Conservation (phyloP, 768 basidiomycete genomes). For the Trametopsis cervina region DNA sequence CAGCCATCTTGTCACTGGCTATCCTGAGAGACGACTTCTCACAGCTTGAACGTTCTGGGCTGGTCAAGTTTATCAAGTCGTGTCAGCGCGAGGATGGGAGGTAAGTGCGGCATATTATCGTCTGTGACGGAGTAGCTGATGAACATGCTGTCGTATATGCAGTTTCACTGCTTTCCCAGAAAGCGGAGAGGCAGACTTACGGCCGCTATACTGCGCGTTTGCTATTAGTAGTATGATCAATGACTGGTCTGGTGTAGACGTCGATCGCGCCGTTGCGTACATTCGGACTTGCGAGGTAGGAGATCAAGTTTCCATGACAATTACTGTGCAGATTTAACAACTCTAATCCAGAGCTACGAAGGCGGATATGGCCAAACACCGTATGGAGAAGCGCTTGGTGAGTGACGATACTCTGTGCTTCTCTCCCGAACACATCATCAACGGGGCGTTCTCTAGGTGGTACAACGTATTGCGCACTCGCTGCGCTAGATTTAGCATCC, state of each 20-base stretch:
- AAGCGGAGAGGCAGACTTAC: conserved; percentile 67
- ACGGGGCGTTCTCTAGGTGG: no score
- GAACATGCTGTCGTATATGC: not conserved
- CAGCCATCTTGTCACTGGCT: conserved; percentile 75
- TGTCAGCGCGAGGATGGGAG: conserved; percentile 84
- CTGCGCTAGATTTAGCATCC: conserved; percentile 55
- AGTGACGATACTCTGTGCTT: conserved; percentile 8
- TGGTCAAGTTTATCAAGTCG: conserved; percentile 57
- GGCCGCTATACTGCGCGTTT: conserved; percentile 85
- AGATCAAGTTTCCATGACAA: not conserved
- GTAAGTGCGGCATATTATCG: conserved; percentile 33
- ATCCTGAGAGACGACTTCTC: conserved; percentile 84
- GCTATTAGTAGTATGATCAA: conserved; percentile 72
- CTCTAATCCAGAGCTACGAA: conserved; percentile 66
- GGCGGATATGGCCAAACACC: conserved; percentile 87
- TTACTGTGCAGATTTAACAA: not conserved
- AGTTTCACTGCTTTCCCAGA: conserved; percentile 72
- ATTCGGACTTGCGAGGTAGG: conserved; percentile 68
- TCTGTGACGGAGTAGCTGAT: not conserved
- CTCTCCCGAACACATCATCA: no score
- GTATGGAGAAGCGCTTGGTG: conserved; percentile 80
- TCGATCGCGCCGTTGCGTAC: conserved; percentile 53
- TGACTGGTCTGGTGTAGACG: conserved; percentile 72
- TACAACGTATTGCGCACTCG: conserved; percentile 88
- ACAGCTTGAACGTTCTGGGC: conserved; percentile 57